These are phyloP conservation scores for Rhodotorula mucilaginosa DNA, from an alignment of 1,284 basidiomycete genomes.

Conservation along the genomic window DNA sequence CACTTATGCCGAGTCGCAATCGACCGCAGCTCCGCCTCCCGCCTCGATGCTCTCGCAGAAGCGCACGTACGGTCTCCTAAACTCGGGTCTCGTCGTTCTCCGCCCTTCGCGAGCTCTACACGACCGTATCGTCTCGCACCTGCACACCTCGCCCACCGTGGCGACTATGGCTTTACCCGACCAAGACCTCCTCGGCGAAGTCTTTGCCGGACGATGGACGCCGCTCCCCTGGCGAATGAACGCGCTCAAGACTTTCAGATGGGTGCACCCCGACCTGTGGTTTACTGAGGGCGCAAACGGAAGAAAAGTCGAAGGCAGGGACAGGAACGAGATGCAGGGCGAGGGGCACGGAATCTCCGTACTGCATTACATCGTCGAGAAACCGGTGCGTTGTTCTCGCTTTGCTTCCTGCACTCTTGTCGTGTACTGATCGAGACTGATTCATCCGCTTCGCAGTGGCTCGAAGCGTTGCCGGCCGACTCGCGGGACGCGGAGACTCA, in stretches of 20 bases:
- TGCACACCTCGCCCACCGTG: conserved; percentile 13
- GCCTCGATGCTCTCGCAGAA: background rate
- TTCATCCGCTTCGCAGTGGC: background rate
- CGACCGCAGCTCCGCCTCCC: background rate
- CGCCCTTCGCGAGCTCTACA: background rate
- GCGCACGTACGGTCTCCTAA: conserved; percentile 17
- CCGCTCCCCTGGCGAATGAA: conserved; percentile 16
- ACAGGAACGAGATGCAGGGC: background rate
- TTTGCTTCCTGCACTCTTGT: too few relatives aligned
- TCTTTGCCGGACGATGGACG: conserved; percentile 4
- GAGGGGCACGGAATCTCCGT: conserved; percentile 1
- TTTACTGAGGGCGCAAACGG: background rate
- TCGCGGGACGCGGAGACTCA: conserved; percentile 13
- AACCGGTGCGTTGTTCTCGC: conserved; percentile 4
- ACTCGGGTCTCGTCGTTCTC: conserved; percentile 18
- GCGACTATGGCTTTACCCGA: conserved; percentile 13
- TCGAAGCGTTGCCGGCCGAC: background rate
- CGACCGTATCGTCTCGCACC: conserved; percentile 2
- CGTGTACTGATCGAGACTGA: background rate
- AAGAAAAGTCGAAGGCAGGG: background rate
- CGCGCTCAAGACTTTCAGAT: conserved; percentile 18
- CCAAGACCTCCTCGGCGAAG: conserved; percentile 17
- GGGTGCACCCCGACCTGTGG: conserved; percentile 19
- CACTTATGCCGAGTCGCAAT: conserved; percentile 3
- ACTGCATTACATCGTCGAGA: conserved; percentile 21